Evolutionary conservation across 306 rosid species (phyloP).

Genomic region (Cotoneaster glaucophyllus): DNA sequence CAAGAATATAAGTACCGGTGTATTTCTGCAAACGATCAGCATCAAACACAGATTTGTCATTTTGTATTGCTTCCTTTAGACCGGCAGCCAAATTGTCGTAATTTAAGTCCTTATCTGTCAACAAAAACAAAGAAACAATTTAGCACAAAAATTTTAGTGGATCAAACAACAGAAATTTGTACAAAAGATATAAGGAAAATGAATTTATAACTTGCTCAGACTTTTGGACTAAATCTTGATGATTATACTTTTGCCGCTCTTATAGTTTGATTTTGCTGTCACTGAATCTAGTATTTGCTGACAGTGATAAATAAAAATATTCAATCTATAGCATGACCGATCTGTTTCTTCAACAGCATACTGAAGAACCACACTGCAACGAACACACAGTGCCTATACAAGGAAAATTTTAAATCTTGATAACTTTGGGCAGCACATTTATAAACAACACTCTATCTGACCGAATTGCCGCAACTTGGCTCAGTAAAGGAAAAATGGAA

Average conservation of each 20-base stretch:
- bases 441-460: not conserved
- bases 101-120: conserved; percentile 68
- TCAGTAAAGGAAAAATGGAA: not conserved
- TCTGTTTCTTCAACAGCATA: not conserved
- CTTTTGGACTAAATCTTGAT: not conserved
- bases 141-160: not conserved
- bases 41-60: conserved; percentile 77
- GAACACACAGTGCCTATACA: not conserved
- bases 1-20: conserved; percentile 47
- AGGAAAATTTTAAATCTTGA: not conserved
- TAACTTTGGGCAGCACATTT: not conserved
- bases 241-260: not conserved
- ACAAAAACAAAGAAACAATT: not conserved
- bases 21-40: conserved; percentile 83
- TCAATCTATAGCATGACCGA: not conserved
- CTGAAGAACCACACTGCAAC: not conserved
- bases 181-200: not conserved
- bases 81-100: conserved; percentile 83
- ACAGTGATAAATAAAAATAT: not conserved
- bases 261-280: not conserved
- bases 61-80: conserved; percentile 62
- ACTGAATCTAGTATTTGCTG: not conserved
- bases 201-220: not conserved
- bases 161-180: not conserved
- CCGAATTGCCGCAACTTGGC: not conserved